These are phyloP conservation scores for Pseudovirgaria hyperparasitica DNA, from an alignment of 2,329 filamentous ascomycete species.

Conservation along the genomic window DNA sequence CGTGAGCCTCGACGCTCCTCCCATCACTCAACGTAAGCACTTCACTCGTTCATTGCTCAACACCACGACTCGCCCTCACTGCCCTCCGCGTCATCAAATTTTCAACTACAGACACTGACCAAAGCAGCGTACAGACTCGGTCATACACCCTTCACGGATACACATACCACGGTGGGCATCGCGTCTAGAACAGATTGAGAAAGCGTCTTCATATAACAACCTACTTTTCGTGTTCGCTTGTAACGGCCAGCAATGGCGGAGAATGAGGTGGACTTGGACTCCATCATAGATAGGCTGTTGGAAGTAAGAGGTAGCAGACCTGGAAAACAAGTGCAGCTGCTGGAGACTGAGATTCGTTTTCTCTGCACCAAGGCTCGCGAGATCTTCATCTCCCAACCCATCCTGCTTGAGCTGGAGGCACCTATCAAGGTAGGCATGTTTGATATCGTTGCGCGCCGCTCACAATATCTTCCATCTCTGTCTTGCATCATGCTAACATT, in stretches of 20 bases:
- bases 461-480: conserved; percentile 2
- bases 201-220: no score
- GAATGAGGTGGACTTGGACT: conserved; percentile 95
- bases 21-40: no score
- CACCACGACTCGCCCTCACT: no score
- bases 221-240: no score
- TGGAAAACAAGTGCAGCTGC: conserved; percentile 94
- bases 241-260: conserved; percentile 52
- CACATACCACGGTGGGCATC: no score
- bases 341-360: conserved; percentile 92
- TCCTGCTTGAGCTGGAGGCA: conserved; percentile 91
- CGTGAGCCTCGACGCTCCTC: no score
- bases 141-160: no score
- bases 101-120: no score
- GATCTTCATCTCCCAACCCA: conserved; percentile 99
- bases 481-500: conserved; percentile 8
- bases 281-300: conserved; percentile 95
- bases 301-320: conserved; percentile 96
- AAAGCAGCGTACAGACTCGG: no score
- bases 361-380: conserved; percentile 97
- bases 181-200: no score
- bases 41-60: no score
- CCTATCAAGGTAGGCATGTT: conserved; percentile 77
- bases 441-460: conserved; percentile 2
- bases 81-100: no score